Percentiles rank a stretch among this genome's conserved stretches.
Evolutionary conservation across 2,329 filamentous ascomycete species (phyloP).

Genomic region (Setomelanomma holmii): DNA sequence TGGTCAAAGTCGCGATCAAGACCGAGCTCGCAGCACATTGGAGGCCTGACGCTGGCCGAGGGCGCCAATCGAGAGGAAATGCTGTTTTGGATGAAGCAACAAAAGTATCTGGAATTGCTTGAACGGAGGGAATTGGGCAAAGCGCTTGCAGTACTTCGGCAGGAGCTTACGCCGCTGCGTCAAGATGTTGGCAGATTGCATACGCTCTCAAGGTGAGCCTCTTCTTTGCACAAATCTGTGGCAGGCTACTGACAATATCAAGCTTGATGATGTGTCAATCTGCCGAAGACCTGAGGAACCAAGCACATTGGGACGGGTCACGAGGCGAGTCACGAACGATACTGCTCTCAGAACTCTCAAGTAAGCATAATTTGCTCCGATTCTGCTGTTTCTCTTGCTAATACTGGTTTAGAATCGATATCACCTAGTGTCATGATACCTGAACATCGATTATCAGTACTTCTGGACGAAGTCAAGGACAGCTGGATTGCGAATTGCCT

Average conservation of each 20-base stretch:
- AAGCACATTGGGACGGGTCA: conserved; percentile 86
- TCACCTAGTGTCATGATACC: conserved; percentile 97
- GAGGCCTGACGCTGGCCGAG: conserved; percentile 75
- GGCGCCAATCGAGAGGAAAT: conserved; percentile 79
- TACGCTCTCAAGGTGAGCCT: conserved; percentile 73
- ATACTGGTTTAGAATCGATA: conserved; percentile 71
- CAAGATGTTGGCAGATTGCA: conserved; percentile 80
- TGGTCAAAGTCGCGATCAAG: conserved; percentile 38
- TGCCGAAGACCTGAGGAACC: conserved; percentile 74
- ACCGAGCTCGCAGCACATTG: conserved; percentile 44
- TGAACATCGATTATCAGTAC: conserved; percentile 80
- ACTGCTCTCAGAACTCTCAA: conserved; percentile 82
- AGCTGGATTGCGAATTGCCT: conserved; percentile 83
- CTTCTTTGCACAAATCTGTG: not conserved
- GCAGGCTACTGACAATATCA: conserved; percentile 24
- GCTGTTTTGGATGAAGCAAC: conserved; percentile 86
- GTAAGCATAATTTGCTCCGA: too few species aligned
- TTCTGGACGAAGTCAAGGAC: conserved; percentile 84
- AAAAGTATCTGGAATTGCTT: conserved; percentile 92
- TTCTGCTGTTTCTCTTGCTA: not conserved
- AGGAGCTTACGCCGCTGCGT: conserved; percentile 85
- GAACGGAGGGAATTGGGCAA: conserved; percentile 75
- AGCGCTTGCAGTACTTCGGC: conserved; percentile 83
- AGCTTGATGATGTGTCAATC: conserved; percentile 89
- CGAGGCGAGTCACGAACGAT: conserved; percentile 74